phyloP scores from a whole-genome alignment of 2,329 filamentous ascomycete genomes.

The Sporothrix euskadiensis region DNA sequence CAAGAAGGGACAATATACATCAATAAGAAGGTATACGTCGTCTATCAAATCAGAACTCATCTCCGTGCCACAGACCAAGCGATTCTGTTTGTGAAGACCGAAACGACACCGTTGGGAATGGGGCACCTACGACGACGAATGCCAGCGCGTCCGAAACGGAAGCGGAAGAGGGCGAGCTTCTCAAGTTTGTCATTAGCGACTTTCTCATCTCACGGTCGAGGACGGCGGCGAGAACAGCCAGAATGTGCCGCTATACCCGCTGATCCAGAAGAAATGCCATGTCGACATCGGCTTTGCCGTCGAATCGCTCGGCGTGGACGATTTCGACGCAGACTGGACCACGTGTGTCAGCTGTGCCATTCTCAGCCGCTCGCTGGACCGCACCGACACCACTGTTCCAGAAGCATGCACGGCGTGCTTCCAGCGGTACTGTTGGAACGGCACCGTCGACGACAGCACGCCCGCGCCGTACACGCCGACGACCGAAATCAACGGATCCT shows the following conservation, averaged over 20 bases:
- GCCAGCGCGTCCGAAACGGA: background rate
- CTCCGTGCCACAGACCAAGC: too few relatives aligned
- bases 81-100: background rate
- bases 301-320: background rate
- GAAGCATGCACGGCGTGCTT: background rate
- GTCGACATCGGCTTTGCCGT: background rate
- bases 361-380: background rate
- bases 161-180: background rate
- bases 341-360: background rate
- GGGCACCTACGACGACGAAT: background rate
- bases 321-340: background rate
- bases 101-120: background rate
- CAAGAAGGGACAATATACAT: background rate
- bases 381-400: background rate
- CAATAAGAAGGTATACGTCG: background rate
- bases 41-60: background rate
- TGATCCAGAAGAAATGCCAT: background rate
- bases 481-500: background rate
- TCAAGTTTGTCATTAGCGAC: background rate
- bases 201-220: background rate
- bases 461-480: background rate
- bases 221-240: background rate
- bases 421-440: background rate
- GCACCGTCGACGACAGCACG: background rate
- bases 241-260: slow-evolving; percentile 4